Conservation (phyloP, 257 asterid genomes). For the Handroanthus guayacan region DNA sequence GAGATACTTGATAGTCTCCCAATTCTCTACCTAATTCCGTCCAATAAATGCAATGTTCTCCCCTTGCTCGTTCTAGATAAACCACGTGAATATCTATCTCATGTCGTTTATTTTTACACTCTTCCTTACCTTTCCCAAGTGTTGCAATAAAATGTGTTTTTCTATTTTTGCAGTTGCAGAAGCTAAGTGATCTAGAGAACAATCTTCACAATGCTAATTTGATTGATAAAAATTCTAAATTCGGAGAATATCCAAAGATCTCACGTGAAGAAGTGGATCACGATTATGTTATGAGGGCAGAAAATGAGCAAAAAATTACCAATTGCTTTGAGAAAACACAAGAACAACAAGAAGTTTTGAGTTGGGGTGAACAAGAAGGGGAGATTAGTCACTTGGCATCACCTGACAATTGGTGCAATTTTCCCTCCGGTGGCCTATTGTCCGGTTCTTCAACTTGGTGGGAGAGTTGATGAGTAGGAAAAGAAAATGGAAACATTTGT, state of each 20-base stretch:
- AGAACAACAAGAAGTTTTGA: conserved; percentile 35
- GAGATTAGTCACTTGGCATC: conserved; percentile 41
- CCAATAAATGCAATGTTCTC: too few species aligned
- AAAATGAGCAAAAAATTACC: conserved; percentile 19
- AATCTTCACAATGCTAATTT: conserved; percentile 29
- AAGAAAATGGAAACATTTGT: too few species aligned
- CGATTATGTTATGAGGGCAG: background rate
- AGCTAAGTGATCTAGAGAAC: conserved; percentile 42
- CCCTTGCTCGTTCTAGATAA: too few species aligned
- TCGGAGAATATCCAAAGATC: conserved; percentile 24
- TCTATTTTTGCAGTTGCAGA: conserved; percentile 41
- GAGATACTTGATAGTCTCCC: too few species aligned
- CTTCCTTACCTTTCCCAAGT: background rate
- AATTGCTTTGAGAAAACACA: conserved; percentile 28
- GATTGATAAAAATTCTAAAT: conserved; percentile 12
- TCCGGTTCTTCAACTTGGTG: conserved; percentile 50
- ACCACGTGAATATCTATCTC: too few species aligned
- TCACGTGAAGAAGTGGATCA: conserved; percentile 32
- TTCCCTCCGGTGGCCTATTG: conserved; percentile 38
- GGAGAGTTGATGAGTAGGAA: conserved; percentile 36
- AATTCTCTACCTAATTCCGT: too few species aligned
- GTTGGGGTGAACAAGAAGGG: conserved; percentile 40
- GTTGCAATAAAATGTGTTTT: background rate
- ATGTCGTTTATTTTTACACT: too few species aligned
- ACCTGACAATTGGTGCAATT: conserved; percentile 43